Percentiles rank a stretch among this genome's conserved stretches.
These are phyloP conservation scores for Thermothelomyces thermophilus DNA, from an alignment of 2,329 filamentous ascomycete species.

Conservation along the genomic window DNA sequence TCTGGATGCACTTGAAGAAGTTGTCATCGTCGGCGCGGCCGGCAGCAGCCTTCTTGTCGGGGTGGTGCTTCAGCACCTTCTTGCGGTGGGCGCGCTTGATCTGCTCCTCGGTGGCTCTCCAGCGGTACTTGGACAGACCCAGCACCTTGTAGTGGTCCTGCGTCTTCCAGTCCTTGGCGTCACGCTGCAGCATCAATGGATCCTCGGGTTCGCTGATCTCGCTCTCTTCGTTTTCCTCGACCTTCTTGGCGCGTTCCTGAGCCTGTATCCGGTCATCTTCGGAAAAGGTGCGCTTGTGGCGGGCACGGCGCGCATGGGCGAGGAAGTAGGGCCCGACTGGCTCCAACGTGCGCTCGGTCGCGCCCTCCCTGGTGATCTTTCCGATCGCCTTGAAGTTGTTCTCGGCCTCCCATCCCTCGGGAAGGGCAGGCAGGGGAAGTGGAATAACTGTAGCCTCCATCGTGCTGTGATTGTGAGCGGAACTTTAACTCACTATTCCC, in stretches of 20 bases:
- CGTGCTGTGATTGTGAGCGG: slow-evolving; percentile 22
- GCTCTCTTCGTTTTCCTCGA: slow-evolving; percentile 79
- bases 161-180: slow-evolving; percentile 98
- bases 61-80: slow-evolving; percentile 98
- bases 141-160: slow-evolving; percentile 99
- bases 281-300: slow-evolving; percentile 95
- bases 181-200: slow-evolving; percentile 80
- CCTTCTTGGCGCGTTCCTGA: slow-evolving; percentile 88
- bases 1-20: slow-evolving; percentile 99
- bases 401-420: slow-evolving; percentile 75
- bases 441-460: slow-evolving; percentile 63
- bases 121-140: slow-evolving; percentile 86
- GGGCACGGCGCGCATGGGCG: slow-evolving; percentile 89
- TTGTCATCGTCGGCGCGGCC: slow-evolving; percentile 86
- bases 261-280: slow-evolving; percentile 98
- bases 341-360: slow-evolving; percentile 83
- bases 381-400: slow-evolving; percentile 88
- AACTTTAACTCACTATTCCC: slow-evolving; percentile 8
- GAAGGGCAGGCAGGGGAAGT: slow-evolving; percentile 66
- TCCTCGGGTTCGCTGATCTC: slow-evolving; percentile 95
- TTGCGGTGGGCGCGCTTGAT: slow-evolving; percentile 99
- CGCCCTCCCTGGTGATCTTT: slow-evolving; percentile 56
- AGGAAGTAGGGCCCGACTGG: slow-evolving; percentile 97
- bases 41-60: slow-evolving; percentile 94
- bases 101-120: slow-evolving; percentile 89